Evolutionary conservation across 2,329 filamentous ascomycete species (phyloP).

Genomic region (Pseudopyrenochaeta lycopersici): DNA sequence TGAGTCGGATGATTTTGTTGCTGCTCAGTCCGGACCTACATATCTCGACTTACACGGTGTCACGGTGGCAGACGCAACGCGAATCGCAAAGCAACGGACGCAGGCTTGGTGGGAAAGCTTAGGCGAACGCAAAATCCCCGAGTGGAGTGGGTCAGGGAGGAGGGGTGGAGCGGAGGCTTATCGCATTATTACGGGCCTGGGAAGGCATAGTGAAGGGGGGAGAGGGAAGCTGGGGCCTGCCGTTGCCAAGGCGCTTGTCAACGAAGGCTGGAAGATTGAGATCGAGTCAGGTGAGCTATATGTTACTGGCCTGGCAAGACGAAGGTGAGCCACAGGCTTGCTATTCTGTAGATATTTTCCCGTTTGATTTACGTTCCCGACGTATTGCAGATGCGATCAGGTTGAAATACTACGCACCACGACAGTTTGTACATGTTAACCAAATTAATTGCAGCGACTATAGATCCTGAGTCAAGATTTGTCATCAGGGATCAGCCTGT

Average conservation of each 20-base stretch:
- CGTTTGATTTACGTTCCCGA: conserved; percentile 1
- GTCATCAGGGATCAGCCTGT: background rate
- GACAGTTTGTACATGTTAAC: no score
- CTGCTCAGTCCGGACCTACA: conserved; percentile 72
- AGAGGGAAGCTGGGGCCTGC: conserved; percentile 79
- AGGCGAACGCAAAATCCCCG: conserved; percentile 68
- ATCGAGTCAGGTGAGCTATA: conserved; percentile 74
- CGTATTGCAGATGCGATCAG: background rate
- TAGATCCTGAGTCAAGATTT: background rate
- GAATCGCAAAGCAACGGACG: conserved; percentile 75
- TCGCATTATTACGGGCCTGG: conserved; percentile 81
- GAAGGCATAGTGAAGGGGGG: conserved; percentile 79
- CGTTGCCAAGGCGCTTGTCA: conserved; percentile 77
- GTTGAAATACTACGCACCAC: background rate
- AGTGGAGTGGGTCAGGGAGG: conserved; percentile 50
- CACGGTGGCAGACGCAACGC: conserved; percentile 79
- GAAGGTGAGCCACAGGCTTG: conserved; percentile 17
- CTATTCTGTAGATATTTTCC: background rate
- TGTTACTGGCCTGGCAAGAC: conserved; percentile 67
- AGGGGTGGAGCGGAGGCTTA: conserved; percentile 64
- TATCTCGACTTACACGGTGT: conserved; percentile 85
- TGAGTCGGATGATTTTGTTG: conserved; percentile 75
- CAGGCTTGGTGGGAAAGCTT: conserved; percentile 78
- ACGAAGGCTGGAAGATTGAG: conserved; percentile 85
- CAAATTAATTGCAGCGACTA: background rate